Evolutionary conservation across 495 filamentous ascomycete genomes (phyloP).

Genomic region (Penicillium lagena): DNA sequence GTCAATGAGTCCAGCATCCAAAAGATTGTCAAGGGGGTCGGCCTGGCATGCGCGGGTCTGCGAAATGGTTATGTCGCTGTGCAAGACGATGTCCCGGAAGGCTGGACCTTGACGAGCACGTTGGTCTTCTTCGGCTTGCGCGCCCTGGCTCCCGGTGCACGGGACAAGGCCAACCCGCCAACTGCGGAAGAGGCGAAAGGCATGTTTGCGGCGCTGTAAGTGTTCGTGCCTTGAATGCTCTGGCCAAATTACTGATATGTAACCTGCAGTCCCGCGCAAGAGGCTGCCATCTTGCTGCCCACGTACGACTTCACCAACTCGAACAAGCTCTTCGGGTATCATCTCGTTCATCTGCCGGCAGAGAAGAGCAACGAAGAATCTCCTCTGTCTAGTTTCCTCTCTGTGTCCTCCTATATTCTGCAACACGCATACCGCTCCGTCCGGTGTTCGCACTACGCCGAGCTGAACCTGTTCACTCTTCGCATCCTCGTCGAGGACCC

Average conservation of each 20-base stretch:
- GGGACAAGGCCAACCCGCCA: conserved; percentile 43
- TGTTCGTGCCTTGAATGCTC: not conserved
- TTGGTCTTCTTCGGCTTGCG: conserved; percentile 81
- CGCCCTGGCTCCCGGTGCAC: conserved; percentile 61
- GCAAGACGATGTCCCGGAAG: conserved; percentile 86
- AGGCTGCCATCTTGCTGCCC: conserved; percentile 72
- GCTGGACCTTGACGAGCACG: conserved; percentile 77
- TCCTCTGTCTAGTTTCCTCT: conserved; percentile 77
- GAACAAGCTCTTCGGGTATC: conserved; percentile 92
- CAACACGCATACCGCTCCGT: conserved; percentile 86
- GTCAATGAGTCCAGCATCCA: conserved; percentile 86
- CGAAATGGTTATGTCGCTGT: conserved; percentile 79
- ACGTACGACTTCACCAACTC: conserved; percentile 91
- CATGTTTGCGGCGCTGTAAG: conserved; percentile 65
- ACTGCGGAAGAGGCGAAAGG: conserved; percentile 69
- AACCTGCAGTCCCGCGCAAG: conserved; percentile 59
- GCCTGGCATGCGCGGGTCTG: conserved; percentile 55
- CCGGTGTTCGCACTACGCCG: conserved; percentile 71
- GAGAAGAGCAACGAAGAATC: conserved; percentile 63
- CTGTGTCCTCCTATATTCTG: conserved; percentile 83
- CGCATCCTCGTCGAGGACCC: conserved; percentile 87
- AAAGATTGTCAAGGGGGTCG: conserved; percentile 72
- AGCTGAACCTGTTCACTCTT: conserved; percentile 74
- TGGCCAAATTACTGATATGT: conserved; percentile 16
- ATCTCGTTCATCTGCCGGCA: conserved; percentile 57